Base-by-base conservation (phyloP, 805 yeast species). In the Wickerhamomyces kurtzmanii region DNA sequence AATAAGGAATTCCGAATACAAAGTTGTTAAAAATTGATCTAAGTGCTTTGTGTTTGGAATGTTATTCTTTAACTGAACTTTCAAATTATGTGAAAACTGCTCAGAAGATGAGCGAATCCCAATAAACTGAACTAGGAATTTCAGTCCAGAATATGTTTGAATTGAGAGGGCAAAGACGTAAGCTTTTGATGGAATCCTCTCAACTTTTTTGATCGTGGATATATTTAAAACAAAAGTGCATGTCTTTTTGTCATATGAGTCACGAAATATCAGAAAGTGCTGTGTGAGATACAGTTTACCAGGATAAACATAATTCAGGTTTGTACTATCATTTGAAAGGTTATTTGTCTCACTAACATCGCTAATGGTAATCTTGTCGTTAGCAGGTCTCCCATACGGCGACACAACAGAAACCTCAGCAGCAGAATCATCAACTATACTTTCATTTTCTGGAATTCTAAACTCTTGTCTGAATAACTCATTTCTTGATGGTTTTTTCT, bases 1-100 rank as follows among this genome's bases (percentile, higher is more conserved):
- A 34, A 78, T 71, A 22, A 77, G 63, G 26, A 87, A 89, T 50
- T 89, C 97, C 0, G 97, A 87, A 51, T 86, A 89, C 31, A 89
- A 69, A 0, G 86, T 62, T 20, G 65, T 64, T 15, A 84, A 56
- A 40, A 85, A 84, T 2, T 75, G 72, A 15, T 67, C 73, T 33
- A 89, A 58, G 19, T 64, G 59, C 30, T 70, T 65, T 8, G 84
- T 77, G 34, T 73, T 66, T 3, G 71, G 61, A 15, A 82, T 57
- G 43, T 83, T 85, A 22, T 67, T 63, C 42, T 67, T 74, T 38
- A 86, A 57, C 20, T 71, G 63, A 6, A 63, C 53, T 45, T 78
- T 81, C 37, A 89, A 57, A 18, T 58, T 60, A 21, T 71, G 75
- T 25, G 94, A 83, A 53, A 91, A 89, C 33, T 65, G 63, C 50